Conservation (phyloP, 129 eudicot genomes). For the Helianthus tuberosus region DNA sequence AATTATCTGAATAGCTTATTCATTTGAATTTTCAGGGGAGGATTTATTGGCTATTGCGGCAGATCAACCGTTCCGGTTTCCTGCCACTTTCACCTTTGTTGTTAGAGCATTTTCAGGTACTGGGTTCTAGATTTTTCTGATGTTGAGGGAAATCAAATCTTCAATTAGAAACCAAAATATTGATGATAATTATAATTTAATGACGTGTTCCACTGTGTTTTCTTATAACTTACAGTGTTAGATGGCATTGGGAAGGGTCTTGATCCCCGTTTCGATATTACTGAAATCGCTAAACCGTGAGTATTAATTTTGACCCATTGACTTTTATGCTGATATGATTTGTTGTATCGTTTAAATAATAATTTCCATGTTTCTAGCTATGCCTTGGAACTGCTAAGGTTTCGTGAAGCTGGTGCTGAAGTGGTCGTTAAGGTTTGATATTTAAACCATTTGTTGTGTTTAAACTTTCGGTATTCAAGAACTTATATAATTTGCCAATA, state of each 20-base stretch:
- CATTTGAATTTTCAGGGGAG: slow-evolving; percentile 59
- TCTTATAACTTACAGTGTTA: slow-evolving; percentile 54
- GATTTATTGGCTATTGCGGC: slow-evolving; percentile 88
- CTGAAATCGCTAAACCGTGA: slow-evolving; percentile 99
- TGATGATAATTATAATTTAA: not conserved
- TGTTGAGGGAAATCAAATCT: slow-evolving; percentile 1
- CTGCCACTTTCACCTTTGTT: slow-evolving; percentile 90
- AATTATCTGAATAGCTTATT: not conserved
- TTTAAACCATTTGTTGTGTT: not conserved
- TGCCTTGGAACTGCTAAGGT: slow-evolving; percentile 86
- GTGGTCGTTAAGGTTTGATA: slow-evolving; percentile 71
- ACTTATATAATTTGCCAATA: slow-evolving; percentile 19
- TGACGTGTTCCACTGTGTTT: slow-evolving; percentile 14
- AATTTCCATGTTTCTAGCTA: slow-evolving; percentile 51
- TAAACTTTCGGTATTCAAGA: not conserved
- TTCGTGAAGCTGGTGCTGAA: slow-evolving; percentile 99
- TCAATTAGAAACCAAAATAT: not conserved
- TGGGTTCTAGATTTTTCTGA: not conserved
- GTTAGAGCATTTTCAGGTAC: slow-evolving; percentile 96
- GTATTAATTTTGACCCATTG: slow-evolving; percentile 27
- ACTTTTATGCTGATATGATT: not conserved
- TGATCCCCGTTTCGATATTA: slow-evolving; percentile 97
- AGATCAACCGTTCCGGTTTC: slow-evolving; percentile 89
- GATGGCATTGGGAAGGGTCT: slow-evolving; percentile 99
- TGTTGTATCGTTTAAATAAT: slow-evolving; percentile 19